These are phyloP conservation scores for Copromyces sp. DNA, from an alignment of 495 filamentous ascomycete genomes.

Conservation along the genomic window DNA sequence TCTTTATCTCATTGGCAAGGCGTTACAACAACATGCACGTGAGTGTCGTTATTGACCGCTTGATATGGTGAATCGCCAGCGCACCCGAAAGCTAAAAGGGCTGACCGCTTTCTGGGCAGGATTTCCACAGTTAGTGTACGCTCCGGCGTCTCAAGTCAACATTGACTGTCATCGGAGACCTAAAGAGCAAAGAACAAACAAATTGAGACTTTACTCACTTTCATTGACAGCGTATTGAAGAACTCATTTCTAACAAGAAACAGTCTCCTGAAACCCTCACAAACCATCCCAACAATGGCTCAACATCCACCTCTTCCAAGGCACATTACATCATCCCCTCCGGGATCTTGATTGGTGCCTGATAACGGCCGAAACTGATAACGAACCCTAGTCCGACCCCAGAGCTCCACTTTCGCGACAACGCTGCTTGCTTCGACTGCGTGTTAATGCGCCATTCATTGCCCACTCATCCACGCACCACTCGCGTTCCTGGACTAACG, in stretches of 20 bases:
- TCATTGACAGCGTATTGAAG: neutral
- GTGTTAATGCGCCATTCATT: neutral
- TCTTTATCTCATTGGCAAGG: neutral
- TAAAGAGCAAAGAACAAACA: neutral
- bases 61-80: neutral
- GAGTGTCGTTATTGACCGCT: neutral
- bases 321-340: neutral
- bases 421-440: neutral
- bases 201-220: neutral
- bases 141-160: neutral
- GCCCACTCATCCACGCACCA: neutral
- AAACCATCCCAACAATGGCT: neutral
- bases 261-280: neutral
- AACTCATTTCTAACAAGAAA: neutral
- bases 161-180: neutral
- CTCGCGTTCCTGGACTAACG: neutral
- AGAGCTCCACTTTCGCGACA: neutral
- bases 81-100: neutral
- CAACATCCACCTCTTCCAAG: neutral
- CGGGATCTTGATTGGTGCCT: neutral
- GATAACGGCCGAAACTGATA: neutral
- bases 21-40: neutral
- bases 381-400: neutral
- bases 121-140: neutral
- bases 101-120: neutral